Evolutionary conservation across 169 alveolate genomes (phyloP).

Genomic region (Plasmodium ovale): DNA sequence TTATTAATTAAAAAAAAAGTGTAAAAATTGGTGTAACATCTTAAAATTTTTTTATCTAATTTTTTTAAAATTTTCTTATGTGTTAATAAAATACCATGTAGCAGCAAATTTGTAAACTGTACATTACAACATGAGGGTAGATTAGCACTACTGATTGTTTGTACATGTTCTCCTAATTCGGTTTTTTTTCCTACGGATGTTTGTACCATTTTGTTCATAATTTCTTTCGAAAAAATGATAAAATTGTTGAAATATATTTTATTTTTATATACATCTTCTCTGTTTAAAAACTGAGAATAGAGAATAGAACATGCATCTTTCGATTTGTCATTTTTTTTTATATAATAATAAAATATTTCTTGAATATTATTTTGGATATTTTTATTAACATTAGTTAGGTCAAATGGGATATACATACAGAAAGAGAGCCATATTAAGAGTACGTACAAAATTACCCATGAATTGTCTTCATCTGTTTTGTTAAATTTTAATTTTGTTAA

Average conservation of each 20-base stretch:
- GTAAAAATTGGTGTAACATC: slow-evolving; percentile 34
- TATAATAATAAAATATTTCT: slow-evolving; percentile 66
- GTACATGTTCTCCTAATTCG: not conserved
- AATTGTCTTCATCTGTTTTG: slow-evolving; percentile 40
- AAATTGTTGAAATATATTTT: slow-evolving; percentile 21
- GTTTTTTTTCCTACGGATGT: not conserved
- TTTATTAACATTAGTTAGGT: not conserved
- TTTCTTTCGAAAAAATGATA: slow-evolving; percentile 50
- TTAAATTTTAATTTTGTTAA: slow-evolving; percentile 10
- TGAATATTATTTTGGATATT: slow-evolving; percentile 17
- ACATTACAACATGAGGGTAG: not conserved
- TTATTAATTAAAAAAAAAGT: slow-evolving; percentile 42
- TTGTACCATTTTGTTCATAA: slow-evolving; percentile 36
- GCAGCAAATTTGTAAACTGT: slow-evolving; percentile 17
- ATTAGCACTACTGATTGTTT: slow-evolving; percentile 2
- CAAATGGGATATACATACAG: slow-evolving; percentile 56
- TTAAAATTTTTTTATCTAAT: slow-evolving; percentile 39
- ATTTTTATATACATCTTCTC: slow-evolving; percentile 30
- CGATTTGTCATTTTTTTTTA: slow-evolving; percentile 52
- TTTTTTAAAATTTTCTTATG: slow-evolving; percentile 47
- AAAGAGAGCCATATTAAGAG: slow-evolving; percentile 60
- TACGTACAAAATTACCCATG: slow-evolving; percentile 48
- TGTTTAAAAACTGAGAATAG: slow-evolving; percentile 52
- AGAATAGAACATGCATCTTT: slow-evolving; percentile 65
- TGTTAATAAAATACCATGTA: slow-evolving; percentile 60